Evolutionary conservation across 345 rosid genomes (phyloP).

Genomic region (Populus nigra): DNA sequence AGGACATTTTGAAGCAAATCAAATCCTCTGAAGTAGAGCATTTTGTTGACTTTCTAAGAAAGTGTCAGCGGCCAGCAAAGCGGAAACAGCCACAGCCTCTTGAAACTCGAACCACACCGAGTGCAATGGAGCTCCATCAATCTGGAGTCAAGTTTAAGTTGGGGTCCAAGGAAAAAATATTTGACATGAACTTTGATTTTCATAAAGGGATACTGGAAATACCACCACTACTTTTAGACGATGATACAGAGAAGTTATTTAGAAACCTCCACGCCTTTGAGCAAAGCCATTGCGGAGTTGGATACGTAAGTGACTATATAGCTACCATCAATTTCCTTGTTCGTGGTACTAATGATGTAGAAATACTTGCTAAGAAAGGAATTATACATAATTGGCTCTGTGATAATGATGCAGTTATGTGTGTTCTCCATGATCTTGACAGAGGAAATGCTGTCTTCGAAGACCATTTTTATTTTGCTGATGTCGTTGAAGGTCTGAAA

Average conservation of each 20-base stretch:
- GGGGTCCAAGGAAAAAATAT: background rate
- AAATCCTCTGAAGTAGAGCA: background rate
- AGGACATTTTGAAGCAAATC: background rate
- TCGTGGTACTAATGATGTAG: constrained; percentile 3
- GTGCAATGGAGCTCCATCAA: constrained; percentile 5
- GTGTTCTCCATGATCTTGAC: background rate
- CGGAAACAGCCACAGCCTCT: background rate
- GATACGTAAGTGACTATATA: background rate
- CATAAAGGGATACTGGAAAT: constrained; percentile 18
- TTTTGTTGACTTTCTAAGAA: constrained; percentile 15
- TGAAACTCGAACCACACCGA: background rate
- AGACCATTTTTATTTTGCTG: background rate
- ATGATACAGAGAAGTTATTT: background rate
- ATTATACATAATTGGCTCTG: background rate
- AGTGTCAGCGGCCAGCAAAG: background rate
- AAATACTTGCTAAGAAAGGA: background rate
- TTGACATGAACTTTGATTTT: constrained; percentile 21
- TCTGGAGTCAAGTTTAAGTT: constrained; percentile 12
- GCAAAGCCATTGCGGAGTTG: background rate
- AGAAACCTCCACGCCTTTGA: constrained; percentile 21
- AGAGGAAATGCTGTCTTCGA: rapidly evolving
- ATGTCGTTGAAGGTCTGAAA: background rate
- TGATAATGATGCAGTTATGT: background rate
- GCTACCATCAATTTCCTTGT: background rate
- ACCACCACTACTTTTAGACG: background rate